Evolutionary conservation across 768 basidiomycete genomes (phyloP).

Genomic region (Termitomyces sp.): DNA sequence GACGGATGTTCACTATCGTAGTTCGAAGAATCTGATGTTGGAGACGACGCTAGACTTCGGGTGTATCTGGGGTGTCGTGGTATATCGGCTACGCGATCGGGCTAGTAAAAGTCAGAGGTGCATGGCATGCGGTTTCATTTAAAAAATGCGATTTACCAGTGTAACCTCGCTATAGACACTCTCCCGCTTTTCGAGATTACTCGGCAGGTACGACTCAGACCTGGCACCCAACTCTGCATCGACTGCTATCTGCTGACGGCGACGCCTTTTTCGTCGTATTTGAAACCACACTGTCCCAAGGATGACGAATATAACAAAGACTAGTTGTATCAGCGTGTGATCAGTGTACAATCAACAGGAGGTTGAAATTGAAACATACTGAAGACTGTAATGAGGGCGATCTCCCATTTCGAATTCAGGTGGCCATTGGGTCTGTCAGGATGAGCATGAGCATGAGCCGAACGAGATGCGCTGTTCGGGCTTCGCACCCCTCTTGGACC

Average conservation of each 20-base stretch:
- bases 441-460: neutral
- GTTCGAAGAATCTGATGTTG: slow-evolving; percentile 16
- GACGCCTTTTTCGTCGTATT: slow-evolving; percentile 18
- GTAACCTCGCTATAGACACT: neutral
- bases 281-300: slow-evolving; percentile 20
- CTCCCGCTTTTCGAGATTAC: slow-evolving; percentile 4
- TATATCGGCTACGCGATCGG: slow-evolving; percentile 9
- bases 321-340: slow-evolving; percentile 6
- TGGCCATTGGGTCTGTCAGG: slow-evolving; percentile 24
- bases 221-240: slow-evolving; percentile 3
- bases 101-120: neutral
- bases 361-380: slow-evolving; percentile 17
- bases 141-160: slow-evolving; percentile 2
- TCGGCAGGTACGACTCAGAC: neutral
- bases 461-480: neutral
- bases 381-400: slow-evolving; percentile 27
- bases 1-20: slow-evolving; percentile 17
- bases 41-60: slow-evolving; percentile 5
- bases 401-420: slow-evolving; percentile 31
- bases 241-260: neutral
- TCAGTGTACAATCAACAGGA: neutral
- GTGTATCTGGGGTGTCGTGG: slow-evolving; percentile 7
- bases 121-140: neutral
- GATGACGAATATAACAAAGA: slow-evolving; percentile 20
- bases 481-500: neutral